A percentile compares a stretch with the other conserved stretches of the same genome.
Conservation (phyloP, 148 eudicot species). For the Nepenthes gracilis region DNA sequence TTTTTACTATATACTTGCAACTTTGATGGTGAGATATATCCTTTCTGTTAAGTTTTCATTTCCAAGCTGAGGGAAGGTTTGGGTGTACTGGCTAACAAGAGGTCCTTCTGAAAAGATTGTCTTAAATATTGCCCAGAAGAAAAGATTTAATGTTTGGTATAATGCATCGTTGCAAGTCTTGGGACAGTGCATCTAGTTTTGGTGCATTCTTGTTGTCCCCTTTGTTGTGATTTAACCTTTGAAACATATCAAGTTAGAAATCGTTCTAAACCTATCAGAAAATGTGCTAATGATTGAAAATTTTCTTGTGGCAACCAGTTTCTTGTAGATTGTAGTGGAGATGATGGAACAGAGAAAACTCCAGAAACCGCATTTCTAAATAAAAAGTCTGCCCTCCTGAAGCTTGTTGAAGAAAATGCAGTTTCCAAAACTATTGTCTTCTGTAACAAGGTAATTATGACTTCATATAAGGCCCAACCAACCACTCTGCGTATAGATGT, state of each 20-base stretch:
- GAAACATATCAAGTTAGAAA: background rate
- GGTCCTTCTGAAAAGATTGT: too few relatives aligned
- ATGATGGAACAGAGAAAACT: slow-evolving; percentile 57
- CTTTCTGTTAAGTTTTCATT: too few relatives aligned
- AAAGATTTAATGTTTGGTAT: too few relatives aligned
- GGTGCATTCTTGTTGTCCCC: too few relatives aligned
- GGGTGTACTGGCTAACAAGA: too few relatives aligned
- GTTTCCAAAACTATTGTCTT: slow-evolving; percentile 76
- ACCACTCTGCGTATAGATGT: too few relatives aligned
- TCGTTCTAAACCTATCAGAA: background rate
- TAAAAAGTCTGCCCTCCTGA: slow-evolving; percentile 78
- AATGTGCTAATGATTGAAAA: background rate
- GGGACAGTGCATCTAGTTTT: background rate
- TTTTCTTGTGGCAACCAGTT: slow-evolving; percentile 29
- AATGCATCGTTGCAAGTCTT: background rate
- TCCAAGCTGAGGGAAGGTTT: too few relatives aligned
- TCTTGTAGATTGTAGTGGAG: slow-evolving; percentile 94
- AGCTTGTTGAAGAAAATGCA: slow-evolving; percentile 54
- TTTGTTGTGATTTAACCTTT: too few relatives aligned
- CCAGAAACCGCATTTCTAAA: slow-evolving; percentile 87
- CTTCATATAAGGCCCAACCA: background rate
- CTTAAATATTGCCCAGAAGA: too few relatives aligned
- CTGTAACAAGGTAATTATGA: slow-evolving; percentile 73
- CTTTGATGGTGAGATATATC: too few relatives aligned
- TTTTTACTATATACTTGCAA: too few relatives aligned